Conservation (phyloP, 768 basidiomycete species). For the Russula foetens region DNA sequence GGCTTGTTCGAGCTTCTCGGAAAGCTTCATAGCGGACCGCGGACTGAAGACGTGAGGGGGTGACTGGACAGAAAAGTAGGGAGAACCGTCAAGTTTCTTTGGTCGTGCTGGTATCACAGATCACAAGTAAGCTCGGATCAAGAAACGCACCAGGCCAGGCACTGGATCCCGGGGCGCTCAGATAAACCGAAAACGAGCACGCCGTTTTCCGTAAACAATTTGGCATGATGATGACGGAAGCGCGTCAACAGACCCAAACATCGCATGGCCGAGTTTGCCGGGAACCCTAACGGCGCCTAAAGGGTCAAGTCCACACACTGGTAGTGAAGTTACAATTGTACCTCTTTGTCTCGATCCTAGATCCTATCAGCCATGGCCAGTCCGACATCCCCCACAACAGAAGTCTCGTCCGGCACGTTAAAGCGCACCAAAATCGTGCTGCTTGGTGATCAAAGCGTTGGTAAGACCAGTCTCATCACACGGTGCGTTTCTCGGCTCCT, state of each 20-base stretch:
- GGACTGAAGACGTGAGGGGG: background rate
- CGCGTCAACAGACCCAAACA: slow-evolving; percentile 5
- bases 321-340: no score
- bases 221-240: no score
- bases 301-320: no score
- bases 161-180: no score
- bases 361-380: slow-evolving; percentile 34
- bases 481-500: slow-evolving; percentile 42
- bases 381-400: slow-evolving; percentile 60
- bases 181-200: no score
- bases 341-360: background rate
- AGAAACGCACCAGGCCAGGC: no score
- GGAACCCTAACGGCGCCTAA: no score
- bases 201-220: no score
- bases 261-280: background rate
- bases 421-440: slow-evolving; percentile 96
- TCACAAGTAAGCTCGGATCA: no score
- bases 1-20: slow-evolving; percentile 51
- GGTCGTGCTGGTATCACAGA: no score
- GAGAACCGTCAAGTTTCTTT: no score
- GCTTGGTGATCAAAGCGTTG: slow-evolving; percentile 94
- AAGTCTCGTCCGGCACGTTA: slow-evolving; percentile 82
- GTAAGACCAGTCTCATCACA: slow-evolving; percentile 97
- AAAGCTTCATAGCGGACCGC: slow-evolving; percentile 63
- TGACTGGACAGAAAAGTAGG: no score